Evolutionary conservation across 257 asterid species (phyloP), one percentile per base, ranked within the genome.

Genomic region (Capsicum pubescens): DNA sequence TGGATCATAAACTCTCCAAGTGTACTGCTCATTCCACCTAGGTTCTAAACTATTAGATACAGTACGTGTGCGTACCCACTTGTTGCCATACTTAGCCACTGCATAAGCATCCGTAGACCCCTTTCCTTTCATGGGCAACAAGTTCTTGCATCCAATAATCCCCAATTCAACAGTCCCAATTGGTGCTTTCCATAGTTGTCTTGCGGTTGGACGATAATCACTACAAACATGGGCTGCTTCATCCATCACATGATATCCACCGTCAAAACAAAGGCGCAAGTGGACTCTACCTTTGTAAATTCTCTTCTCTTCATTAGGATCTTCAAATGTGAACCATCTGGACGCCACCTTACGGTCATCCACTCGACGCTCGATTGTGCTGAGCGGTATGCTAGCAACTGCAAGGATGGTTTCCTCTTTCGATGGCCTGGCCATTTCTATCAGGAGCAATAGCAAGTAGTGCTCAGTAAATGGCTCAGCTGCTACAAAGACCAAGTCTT

Each of bases 221-320:
- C 99, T 94, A 56, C 98, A 93, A n/a, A 90, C 90, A 16, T 94
- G 89, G 48, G 94, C 92, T 0, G 93, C 93, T 77, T 95, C 99
- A 14, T 95, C 99, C 97, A 95, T 91, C 14, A 95, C 99, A 83
- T 94, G 99, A 87, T 95, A 95, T 46, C 99, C 98, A 81, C 99
- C 98, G 48, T 95, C 99, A 8, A 93, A 95, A 57, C 98, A 95
- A 3, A 94, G 86, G 54, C 91, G 84, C 84, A 95, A 71, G 81
- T 94, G 99, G 82, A 94, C 89, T 84, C 98, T 90, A 8, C 98
- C 99, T 82, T 83, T 91, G 85, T 94, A 93, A 0, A 88, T 82
- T 82, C 92, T 85, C 85, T 90, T 90, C 21, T 87, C 92, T 19
- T 89, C 94, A 0, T 87, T 87, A 16, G 90, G 91, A 55, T 91